Conservation (phyloP, 129 eudicot genomes). For the Oenanthe sinensis region DNA sequence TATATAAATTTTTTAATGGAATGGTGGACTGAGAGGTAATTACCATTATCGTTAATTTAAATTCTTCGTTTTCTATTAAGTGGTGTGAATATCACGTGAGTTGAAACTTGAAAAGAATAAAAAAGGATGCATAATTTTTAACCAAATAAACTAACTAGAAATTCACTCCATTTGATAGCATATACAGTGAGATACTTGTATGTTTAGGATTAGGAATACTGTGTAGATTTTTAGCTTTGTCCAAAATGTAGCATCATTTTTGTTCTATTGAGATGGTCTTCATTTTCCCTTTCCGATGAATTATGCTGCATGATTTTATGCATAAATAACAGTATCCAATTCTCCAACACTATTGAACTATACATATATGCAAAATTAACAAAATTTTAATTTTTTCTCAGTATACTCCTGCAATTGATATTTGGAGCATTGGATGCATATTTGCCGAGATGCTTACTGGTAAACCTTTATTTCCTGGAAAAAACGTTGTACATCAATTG, state of each 20-base stretch:
- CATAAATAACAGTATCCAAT: background rate
- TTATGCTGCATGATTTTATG: background rate
- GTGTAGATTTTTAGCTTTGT: background rate
- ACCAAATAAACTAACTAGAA: background rate
- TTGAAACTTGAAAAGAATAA: background rate
- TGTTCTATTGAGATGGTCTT: background rate
- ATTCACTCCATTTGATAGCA: background rate
- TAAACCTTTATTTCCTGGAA: constrained; percentile 90
- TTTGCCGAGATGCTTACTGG: constrained; percentile 94
- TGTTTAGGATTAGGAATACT: background rate
- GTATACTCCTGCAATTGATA: constrained; percentile 98
- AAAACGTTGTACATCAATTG: constrained; percentile 80
- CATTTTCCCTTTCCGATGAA: background rate
- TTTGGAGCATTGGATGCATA: constrained; percentile 99
- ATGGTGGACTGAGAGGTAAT: too few species aligned
- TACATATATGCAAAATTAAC: background rate
- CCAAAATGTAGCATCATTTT: background rate
- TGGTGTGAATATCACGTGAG: background rate
- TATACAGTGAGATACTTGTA: background rate
- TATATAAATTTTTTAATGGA: too few species aligned
- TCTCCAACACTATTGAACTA: background rate
- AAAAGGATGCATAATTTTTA: too few species aligned
- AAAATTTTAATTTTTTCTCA: constrained; percentile 26
- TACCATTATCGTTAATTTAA: too few species aligned
- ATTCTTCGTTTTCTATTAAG: too few species aligned